These are phyloP conservation scores for Trichophyton mentagrophytes DNA, from an alignment of 2,329 filamentous ascomycete genomes.

Conservation along the genomic window DNA sequence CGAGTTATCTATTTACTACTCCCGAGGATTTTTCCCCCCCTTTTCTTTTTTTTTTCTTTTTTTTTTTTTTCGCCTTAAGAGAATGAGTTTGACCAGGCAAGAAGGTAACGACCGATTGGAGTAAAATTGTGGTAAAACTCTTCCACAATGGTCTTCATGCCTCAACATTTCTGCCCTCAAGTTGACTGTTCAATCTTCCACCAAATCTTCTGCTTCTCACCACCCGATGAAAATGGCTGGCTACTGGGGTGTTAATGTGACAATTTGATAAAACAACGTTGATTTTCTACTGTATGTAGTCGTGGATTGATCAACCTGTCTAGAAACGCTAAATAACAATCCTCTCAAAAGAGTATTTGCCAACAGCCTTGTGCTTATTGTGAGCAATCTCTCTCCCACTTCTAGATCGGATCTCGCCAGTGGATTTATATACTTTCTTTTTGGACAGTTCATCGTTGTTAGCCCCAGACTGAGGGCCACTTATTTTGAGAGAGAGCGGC, in stretches of 20 bases:
- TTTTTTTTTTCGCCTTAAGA: too few species aligned
- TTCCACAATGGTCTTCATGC: too few species aligned
- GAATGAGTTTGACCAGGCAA: too few species aligned
- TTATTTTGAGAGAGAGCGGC: slow-evolving; percentile 59
- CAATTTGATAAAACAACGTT: background rate
- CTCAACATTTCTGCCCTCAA: too few species aligned
- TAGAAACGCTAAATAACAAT: slow-evolving; percentile 45
- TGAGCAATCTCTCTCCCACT: slow-evolving; percentile 62
- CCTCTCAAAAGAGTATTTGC: slow-evolving; percentile 70
- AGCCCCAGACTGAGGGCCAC: slow-evolving; percentile 28
- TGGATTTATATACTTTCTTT: slow-evolving; percentile 45
- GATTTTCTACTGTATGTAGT: background rate
- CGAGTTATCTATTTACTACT: too few species aligned
- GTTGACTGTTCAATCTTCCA: too few species aligned
- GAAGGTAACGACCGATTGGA: too few species aligned
- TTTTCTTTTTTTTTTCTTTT: too few species aligned
- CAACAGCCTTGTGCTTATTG: slow-evolving; percentile 65
- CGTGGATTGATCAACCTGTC: background rate
- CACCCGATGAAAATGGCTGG: background rate
- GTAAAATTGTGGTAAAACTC: too few species aligned
- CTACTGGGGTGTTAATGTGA: background rate
- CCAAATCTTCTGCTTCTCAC: too few species aligned
- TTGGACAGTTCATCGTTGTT: slow-evolving; percentile 35
- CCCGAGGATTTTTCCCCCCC: too few species aligned
- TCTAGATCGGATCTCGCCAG: slow-evolving; percentile 56